Percentiles rank a stretch among this genome's conserved stretches.
These are phyloP conservation scores for Thalia dealbata DNA, from an alignment of 176 grass and related monocot genomes.

Conservation along the genomic window DNA sequence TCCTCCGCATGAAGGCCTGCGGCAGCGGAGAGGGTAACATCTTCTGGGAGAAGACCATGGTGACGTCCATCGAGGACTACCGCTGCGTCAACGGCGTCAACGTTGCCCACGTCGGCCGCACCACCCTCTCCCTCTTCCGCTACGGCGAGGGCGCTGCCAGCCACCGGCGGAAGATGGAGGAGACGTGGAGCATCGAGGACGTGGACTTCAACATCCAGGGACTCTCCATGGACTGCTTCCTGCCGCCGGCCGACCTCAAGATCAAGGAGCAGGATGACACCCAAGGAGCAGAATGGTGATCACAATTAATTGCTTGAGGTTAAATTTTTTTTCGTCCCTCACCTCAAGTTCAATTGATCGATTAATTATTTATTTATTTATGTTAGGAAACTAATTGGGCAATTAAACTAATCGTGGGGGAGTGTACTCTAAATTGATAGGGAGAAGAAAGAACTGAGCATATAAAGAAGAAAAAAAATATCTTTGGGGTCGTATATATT, in stretches of 20 bases:
- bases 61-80: slow-evolving; percentile 69
- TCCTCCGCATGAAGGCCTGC: slow-evolving; percentile 67
- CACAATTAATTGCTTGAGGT: too few species aligned
- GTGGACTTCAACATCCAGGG: slow-evolving; percentile 88
- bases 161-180: slow-evolving; percentile 79
- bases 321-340: too few species aligned
- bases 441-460: too few species aligned
- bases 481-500: too few species aligned
- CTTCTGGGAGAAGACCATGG: slow-evolving; percentile 99
- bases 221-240: slow-evolving; percentile 76
- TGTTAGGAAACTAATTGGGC: too few species aligned
- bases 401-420: too few species aligned
- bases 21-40: slow-evolving; percentile 28
- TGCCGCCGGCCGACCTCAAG: slow-evolving; percentile 85
- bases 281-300: too few species aligned
- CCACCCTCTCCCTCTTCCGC: slow-evolving; percentile 58
- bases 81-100: slow-evolving; percentile 82
- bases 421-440: too few species aligned
- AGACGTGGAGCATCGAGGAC: slow-evolving; percentile 84
- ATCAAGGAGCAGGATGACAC: slow-evolving; percentile 32
- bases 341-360: too few species aligned
- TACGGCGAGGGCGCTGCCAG: slow-evolving; percentile 59
- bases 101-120: slow-evolving; percentile 71
- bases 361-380: too few species aligned
- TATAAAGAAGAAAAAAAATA: too few species aligned